Conservation (phyloP, 2,329 filamentous ascomycete genomes). For the Aspergillus luchuensis region DNA sequence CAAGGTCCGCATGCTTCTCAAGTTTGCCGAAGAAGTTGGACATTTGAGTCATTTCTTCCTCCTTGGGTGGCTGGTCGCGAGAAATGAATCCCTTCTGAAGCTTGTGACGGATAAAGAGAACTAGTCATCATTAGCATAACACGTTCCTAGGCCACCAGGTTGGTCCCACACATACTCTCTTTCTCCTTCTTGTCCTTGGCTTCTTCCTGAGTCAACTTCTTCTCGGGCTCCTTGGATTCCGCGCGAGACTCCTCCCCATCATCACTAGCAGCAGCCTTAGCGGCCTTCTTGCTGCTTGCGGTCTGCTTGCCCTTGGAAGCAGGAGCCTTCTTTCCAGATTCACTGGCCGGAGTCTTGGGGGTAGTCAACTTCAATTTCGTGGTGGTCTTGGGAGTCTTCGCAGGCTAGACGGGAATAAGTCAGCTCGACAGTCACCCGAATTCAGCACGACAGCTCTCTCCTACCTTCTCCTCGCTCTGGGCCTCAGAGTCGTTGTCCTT, state of each 20-base stretch:
- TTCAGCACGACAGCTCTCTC: conserved; percentile 21
- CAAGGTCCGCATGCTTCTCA: conserved; percentile 77
- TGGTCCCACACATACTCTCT: conserved; percentile 44
- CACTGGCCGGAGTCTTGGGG: conserved; percentile 60
- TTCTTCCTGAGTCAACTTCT: conserved; percentile 58
- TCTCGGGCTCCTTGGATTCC: conserved; percentile 54
- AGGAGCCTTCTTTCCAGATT: conserved; percentile 51
- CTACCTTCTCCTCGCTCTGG: conserved; percentile 70
- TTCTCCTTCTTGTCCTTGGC: conserved; percentile 61
- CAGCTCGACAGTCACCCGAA: background rate
- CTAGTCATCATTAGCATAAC: conserved; percentile 43
- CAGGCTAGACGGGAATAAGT: conserved; percentile 50
- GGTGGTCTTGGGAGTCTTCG: conserved; percentile 65
- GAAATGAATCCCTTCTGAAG: conserved; percentile 92
- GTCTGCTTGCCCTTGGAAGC: conserved; percentile 57
- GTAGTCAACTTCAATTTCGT: conserved; percentile 56
- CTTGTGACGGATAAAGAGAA: conserved; percentile 92
- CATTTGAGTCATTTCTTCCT: conserved; percentile 60
- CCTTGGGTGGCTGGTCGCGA: conserved; percentile 80
- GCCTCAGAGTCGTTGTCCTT: conserved; percentile 65
- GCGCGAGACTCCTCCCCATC: conserved; percentile 64
- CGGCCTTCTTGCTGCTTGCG: conserved; percentile 61
- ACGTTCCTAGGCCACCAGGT: background rate
- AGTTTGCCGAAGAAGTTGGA: conserved; percentile 64
- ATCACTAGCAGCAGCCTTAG: conserved; percentile 54